Evolutionary conservation across 2,329 filamentous ascomycete genomes (phyloP).

Genomic region (Laburnicola sp.): DNA sequence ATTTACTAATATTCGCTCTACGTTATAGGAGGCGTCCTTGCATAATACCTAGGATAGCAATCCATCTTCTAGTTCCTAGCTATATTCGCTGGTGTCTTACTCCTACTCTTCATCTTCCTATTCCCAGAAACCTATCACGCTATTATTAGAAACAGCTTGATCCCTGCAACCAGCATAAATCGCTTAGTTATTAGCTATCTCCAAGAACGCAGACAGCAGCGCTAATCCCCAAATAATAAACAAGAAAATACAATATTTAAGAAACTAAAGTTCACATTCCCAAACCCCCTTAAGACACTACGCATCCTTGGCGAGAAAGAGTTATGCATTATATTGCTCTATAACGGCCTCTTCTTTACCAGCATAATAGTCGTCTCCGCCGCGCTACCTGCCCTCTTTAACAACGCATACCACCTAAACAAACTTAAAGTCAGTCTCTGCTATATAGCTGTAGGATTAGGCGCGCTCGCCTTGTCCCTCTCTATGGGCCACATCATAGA

Average conservation of each 20-base stretch:
- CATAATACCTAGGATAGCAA: slow-evolving; percentile 41
- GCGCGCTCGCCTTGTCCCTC: slow-evolving; percentile 29
- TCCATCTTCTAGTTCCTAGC: slow-evolving; percentile 48
- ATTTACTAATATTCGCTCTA: not conserved
- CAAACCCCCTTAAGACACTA: slow-evolving; percentile 34
- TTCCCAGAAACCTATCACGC: slow-evolving; percentile 51
- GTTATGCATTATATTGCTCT: slow-evolving; percentile 35
- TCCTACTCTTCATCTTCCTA: slow-evolving; percentile 43
- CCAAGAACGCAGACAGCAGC: slow-evolving; percentile 29
- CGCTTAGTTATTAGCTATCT: slow-evolving; percentile 36
- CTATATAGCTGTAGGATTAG: slow-evolving; percentile 36
- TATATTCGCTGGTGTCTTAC: slow-evolving; percentile 46
- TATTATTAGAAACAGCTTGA: slow-evolving; percentile 48
- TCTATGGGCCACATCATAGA: slow-evolving; percentile 57
- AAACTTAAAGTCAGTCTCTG: slow-evolving; percentile 36
- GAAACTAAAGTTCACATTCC: slow-evolving; percentile 26
- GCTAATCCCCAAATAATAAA: not conserved
- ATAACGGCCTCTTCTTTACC: slow-evolving; percentile 40
- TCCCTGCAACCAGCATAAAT: slow-evolving; percentile 37
- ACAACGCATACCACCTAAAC: slow-evolving; percentile 33
- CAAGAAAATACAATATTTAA: not conserved
- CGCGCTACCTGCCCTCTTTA: slow-evolving; percentile 32
- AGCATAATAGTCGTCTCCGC: slow-evolving; percentile 36
- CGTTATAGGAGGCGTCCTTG: slow-evolving; percentile 18
- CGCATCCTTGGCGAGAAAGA: slow-evolving; percentile 37